phyloP scores from a whole-genome alignment of 2,329 filamentous ascomycete genomes.

The Claviceps paspali region DNA sequence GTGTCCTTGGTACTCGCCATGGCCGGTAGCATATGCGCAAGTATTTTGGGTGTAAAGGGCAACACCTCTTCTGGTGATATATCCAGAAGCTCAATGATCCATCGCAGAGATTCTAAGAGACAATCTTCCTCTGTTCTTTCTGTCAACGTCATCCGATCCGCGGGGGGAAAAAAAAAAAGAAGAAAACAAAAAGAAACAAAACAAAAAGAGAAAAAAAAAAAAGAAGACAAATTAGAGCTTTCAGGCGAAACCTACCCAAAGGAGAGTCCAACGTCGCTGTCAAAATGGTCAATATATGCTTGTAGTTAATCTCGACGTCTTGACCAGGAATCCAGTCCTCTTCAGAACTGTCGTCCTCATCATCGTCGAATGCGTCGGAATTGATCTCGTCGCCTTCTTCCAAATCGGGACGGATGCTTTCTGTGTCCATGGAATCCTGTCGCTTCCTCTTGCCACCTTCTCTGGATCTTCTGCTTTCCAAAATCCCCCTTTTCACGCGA shows the following conservation, averaged over 20 bases:
- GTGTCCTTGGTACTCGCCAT: slow-evolving; percentile 85
- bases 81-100: slow-evolving; percentile 93
- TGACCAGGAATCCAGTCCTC: slow-evolving; percentile 97
- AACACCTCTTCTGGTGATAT: slow-evolving; percentile 96
- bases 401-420: slow-evolving; percentile 39
- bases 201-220: too few species aligned
- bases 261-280: slow-evolving; percentile 78
- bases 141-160: slow-evolving; percentile 3
- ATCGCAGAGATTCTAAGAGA: slow-evolving; percentile 75
- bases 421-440: slow-evolving; percentile 53
- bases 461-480: slow-evolving; percentile 63
- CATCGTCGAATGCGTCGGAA: slow-evolving; percentile 41
- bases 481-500: slow-evolving; percentile 78
- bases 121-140: slow-evolving; percentile 68
- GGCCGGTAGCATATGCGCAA: slow-evolving; percentile 83
- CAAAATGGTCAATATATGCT: slow-evolving; percentile 80
- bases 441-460: slow-evolving; percentile 54
- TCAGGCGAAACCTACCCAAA: slow-evolving; percentile 45
- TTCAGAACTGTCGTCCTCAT: slow-evolving; percentile 50
- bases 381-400: slow-evolving; percentile 47
- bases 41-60: slow-evolving; percentile 79
- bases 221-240: too few species aligned
- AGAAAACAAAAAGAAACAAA: too few species aligned
- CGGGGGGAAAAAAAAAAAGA: too few species aligned
- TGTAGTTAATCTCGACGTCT: slow-evolving; percentile 87